Conservation (phyloP, 306 rosid genomes). For the Herpetospermum pedunculosum region DNA sequence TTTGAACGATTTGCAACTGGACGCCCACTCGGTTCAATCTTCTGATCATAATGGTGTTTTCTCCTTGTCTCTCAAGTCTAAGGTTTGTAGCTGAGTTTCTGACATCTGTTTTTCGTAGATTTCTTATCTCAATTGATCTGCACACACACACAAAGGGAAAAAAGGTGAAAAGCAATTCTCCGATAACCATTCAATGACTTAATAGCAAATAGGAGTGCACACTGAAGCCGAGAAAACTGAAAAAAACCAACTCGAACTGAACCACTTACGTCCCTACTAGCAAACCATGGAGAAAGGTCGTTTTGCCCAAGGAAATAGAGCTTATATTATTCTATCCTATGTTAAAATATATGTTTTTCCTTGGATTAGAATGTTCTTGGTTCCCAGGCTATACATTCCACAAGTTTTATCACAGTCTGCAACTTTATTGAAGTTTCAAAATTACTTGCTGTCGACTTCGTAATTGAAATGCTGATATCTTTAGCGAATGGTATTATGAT, state of each 20-base stretch:
- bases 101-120: not conserved
- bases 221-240: not conserved
- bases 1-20: constrained; percentile 48
- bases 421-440: not conserved
- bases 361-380: not conserved
- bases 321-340: not conserved
- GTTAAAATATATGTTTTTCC: not conserved
- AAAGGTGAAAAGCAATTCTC: not conserved
- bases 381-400: not conserved
- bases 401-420: not conserved
- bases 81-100: constrained; percentile 35
- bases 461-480: not conserved
- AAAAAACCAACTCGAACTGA: not conserved
- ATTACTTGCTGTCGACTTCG: not conserved
- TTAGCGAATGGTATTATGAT: not conserved
- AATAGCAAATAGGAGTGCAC: not conserved
- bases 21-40: constrained; percentile 61
- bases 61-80: constrained; percentile 52
- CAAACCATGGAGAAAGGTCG: not conserved
- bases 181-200: not conserved
- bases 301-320: not conserved
- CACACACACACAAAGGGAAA: not conserved
- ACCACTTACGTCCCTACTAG: not conserved
- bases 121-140: not conserved
- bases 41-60: constrained; percentile 53